Conservation (phyloP, 2,329 filamentous ascomycete species). For the Dactylellina cionopaga region DNA sequence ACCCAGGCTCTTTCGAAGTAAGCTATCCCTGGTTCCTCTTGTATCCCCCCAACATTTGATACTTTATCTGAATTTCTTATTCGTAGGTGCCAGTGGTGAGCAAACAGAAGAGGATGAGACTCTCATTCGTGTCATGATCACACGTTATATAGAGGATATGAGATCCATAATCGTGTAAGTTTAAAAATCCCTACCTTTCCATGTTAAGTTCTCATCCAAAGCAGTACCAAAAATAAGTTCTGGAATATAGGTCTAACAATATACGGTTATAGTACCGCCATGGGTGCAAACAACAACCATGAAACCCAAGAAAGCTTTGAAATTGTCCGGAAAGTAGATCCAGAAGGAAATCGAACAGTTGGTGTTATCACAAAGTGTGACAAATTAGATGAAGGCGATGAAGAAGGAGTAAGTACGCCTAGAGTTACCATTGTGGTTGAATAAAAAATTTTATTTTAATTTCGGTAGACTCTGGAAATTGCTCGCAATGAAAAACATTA, state of each 20-base stretch:
- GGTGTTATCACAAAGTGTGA: slow-evolving; percentile 57
- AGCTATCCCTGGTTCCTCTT: neutral
- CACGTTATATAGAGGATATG: slow-evolving; percentile 50
- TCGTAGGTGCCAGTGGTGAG: slow-evolving; percentile 53
- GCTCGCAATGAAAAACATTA: neutral
- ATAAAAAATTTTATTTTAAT: neutral
- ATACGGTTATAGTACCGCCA: slow-evolving; percentile 14
- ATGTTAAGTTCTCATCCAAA: too few relatives aligned
- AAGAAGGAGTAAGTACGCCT: slow-evolving; percentile 18
- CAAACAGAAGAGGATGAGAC: slow-evolving; percentile 53
- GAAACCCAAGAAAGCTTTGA: slow-evolving; percentile 55
- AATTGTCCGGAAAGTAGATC: slow-evolving; percentile 51
- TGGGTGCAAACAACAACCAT: slow-evolving; percentile 39
- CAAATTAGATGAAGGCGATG: slow-evolving; percentile 51
- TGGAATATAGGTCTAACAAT: too few relatives aligned
- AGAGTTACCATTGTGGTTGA: neutral
- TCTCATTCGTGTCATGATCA: slow-evolving; percentile 53
- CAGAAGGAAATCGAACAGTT: slow-evolving; percentile 53
- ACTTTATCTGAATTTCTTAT: neutral
- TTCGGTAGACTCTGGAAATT: neutral
- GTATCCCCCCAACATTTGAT: neutral
- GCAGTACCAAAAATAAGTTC: too few relatives aligned
- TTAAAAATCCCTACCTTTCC: too few relatives aligned
- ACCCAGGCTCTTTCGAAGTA: slow-evolving; percentile 56
- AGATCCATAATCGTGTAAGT: slow-evolving; percentile 56